Evolutionary conservation across 306 rosid species (phyloP), one percentile per base, ranked within the genome.

Genomic region (Castanea mollissima): DNA sequence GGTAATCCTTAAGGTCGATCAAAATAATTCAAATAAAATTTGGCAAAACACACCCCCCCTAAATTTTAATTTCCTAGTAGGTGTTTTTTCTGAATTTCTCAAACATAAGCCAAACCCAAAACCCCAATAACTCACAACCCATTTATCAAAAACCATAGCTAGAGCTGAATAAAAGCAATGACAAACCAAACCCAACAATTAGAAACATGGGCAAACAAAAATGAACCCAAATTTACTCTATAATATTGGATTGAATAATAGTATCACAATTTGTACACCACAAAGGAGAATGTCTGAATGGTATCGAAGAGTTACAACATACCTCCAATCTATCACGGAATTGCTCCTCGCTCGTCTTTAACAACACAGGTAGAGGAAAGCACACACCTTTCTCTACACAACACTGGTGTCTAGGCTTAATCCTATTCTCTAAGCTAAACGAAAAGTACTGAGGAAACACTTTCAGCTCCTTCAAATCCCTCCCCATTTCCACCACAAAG

Each of bases 401-500:
- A 25, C 74, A 67, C 78, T 87, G 94, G 79, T 95, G 98, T 76
- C 99, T 85, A 18, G 96, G 95, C 91, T 89, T 82, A 69, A 95
- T 91, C 84, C 98, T 87, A 76, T 88, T 87, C 86, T 91, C 94
- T 74, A 95, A 89, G 87, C 97, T 90, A 79, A 87, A 95, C 35
- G 99, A 95, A 76, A 95, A 95, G 88, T 90, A 94, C 1, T 87
- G 95, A 14, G 97, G 97, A 72, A 92, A 94, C 69, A 86, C 92
- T 69, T 82, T 90, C 81, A 95, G 81, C 88, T 91, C 99, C 91
- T 87, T 92, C 87, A 91, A 58, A 80, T 88, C 96, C 79, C 99
- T 88, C 55, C 97, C 94, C 99, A 95, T 91, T 76, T 89, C 94
- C 81, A 95, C 90, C 58, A 92, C 91, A 49, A 95, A 90, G 92